phyloP scores from a whole-genome alignment of 129 eudicot genomes.

The Gnaphalium uliginosum region DNA sequence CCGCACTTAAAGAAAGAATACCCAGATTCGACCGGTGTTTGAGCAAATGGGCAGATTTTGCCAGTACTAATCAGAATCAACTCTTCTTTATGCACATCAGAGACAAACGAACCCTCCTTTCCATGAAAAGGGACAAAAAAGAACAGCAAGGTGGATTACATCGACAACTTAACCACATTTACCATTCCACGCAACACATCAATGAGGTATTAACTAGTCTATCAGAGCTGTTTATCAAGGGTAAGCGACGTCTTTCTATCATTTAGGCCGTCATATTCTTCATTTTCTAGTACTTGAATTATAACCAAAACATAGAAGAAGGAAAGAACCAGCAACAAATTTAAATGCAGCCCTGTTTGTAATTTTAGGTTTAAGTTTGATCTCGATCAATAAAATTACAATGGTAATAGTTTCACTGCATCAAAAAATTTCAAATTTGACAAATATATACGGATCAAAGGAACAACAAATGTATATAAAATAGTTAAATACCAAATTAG shows the following conservation, averaged over 20 bases:
- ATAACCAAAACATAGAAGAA: background rate
- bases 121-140: background rate
- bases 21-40: too few species aligned
- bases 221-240: slow-evolving; percentile 9
- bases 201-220: slow-evolving; percentile 1
- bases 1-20: too few species aligned
- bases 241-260: slow-evolving; percentile 1
- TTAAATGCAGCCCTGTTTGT: background rate
- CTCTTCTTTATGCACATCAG: slow-evolving; percentile 18
- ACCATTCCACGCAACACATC: slow-evolving; percentile 17
- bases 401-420: background rate
- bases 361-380: background rate
- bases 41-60: too few species aligned
- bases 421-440: background rate
- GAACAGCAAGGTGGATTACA: slow-evolving; percentile 4
- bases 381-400: background rate
- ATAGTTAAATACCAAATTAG: slow-evolving; percentile 7
- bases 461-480: slow-evolving; percentile 10
- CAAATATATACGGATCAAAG: background rate
- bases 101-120: slow-evolving; percentile 22
- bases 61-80: background rate
- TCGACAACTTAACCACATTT: slow-evolving; percentile 1
- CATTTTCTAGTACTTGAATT: slow-evolving; percentile 2
- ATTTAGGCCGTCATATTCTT: slow-evolving; percentile 17
- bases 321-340: background rate